These are phyloP conservation scores for Gymnopus androsaceus DNA, from an alignment of 1,284 basidiomycete species.

Conservation along the genomic window DNA sequence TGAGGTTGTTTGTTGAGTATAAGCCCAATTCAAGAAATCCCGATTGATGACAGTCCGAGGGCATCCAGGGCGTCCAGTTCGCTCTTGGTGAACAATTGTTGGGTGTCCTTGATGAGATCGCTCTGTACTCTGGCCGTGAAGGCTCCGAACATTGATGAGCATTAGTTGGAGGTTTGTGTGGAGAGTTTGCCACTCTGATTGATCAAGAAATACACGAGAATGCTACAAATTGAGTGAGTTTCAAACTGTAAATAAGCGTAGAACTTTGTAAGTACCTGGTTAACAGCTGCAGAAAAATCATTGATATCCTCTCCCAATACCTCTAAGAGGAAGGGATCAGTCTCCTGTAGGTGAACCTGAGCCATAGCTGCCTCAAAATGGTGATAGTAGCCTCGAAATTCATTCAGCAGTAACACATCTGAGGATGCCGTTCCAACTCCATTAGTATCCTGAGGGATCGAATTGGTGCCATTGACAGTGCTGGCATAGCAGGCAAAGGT, in stretches of 20 bases:
- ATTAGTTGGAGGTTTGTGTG: slow-evolving; percentile 19
- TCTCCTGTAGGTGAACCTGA: not conserved
- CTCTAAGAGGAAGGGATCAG: not conserved
- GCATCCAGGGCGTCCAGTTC: slow-evolving; percentile 23
- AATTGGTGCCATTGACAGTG: too few relatives aligned
- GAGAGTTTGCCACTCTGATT: not conserved
- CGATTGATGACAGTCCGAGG: slow-evolving; percentile 27
- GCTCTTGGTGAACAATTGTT: slow-evolving; percentile 14
- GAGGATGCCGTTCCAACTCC: too few relatives aligned
- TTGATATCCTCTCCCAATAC: not conserved
- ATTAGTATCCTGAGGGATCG: too few relatives aligned
- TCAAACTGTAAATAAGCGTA: too few relatives aligned
- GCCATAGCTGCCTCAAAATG: not conserved
- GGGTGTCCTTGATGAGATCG: slow-evolving; percentile 21
- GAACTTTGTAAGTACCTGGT: not conserved
- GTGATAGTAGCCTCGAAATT: not conserved
- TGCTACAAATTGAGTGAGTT: too few relatives aligned
- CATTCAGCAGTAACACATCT: too few relatives aligned
- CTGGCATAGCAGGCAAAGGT: too few relatives aligned
- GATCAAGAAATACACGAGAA: not conserved
- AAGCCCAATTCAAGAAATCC: slow-evolving; percentile 28
- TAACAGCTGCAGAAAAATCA: not conserved
- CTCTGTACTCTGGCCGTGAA: slow-evolving; percentile 20
- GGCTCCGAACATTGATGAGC: slow-evolving; percentile 19
- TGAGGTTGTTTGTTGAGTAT: slow-evolving; percentile 21